These are phyloP conservation scores for Xylaria sp. DNA, from an alignment of 2,329 filamentous ascomycete species.

Conservation along the genomic window DNA sequence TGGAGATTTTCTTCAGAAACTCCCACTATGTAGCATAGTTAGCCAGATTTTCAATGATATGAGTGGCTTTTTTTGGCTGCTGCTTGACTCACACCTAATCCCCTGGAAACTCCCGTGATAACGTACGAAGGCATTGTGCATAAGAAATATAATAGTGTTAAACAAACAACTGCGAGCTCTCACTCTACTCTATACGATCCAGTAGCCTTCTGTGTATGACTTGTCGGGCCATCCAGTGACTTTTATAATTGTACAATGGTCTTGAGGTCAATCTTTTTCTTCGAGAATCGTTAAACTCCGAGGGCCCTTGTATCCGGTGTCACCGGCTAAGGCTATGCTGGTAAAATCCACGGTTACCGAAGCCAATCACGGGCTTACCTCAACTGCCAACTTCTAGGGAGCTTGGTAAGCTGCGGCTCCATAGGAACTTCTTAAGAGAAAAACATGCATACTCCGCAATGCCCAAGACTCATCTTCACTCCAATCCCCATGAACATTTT, in stretches of 20 bases:
- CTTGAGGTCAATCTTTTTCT: neutral
- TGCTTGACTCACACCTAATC: constrained; percentile 4
- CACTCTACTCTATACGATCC: neutral
- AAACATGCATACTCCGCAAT: neutral
- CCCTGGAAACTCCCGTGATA: constrained; percentile 3
- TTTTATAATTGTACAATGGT: neutral
- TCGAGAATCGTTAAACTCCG: neutral
- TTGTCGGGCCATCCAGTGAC: no score
- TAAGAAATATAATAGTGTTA: neutral
- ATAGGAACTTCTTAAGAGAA: neutral
- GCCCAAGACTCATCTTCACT: no score
- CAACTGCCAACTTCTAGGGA: neutral
- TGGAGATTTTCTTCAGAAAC: neutral
- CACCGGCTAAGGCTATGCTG: neutral
- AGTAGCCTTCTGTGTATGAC: neutral
- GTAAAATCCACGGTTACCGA: constrained; percentile 1
- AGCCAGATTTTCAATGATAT: neutral
- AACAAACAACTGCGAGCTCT: neutral
- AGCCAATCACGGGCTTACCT: neutral
- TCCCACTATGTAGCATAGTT: neutral
- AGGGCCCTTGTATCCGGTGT: neutral
- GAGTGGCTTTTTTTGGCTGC: neutral
- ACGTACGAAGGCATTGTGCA: constrained; percentile 9
- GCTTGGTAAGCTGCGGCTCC: neutral
- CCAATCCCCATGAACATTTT: neutral